Conservation (phyloP, 2,329 filamentous ascomycete genomes). For the Zopfia rhizophila region DNA sequence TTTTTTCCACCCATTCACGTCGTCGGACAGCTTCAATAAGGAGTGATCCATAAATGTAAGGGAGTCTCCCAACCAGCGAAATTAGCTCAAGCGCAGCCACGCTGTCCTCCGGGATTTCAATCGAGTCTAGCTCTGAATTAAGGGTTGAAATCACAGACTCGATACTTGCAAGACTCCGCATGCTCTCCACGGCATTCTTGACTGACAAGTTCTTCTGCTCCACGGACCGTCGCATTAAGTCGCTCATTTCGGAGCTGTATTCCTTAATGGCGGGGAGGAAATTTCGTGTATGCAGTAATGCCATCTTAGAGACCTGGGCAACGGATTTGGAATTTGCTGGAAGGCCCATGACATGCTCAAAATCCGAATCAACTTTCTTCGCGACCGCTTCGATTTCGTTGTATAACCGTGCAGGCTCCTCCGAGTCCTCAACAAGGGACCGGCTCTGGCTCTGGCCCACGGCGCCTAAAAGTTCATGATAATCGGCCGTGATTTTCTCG, state of each 20-base stretch:
- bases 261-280: conserved; percentile 70
- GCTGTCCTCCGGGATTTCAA: conserved; percentile 79
- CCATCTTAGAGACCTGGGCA: conserved; percentile 71
- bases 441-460: conserved; percentile 60
- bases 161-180: conserved; percentile 84
- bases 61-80: conserved; percentile 81
- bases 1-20: conserved; percentile 89
- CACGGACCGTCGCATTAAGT: conserved; percentile 61
- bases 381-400: conserved; percentile 87
- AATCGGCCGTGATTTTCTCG: conserved; percentile 53
- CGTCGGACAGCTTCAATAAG: conserved; percentile 86
- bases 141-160: conserved; percentile 79
- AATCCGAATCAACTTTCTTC: conserved; percentile 88
- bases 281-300: conserved; percentile 70
- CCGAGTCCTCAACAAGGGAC: conserved; percentile 66
- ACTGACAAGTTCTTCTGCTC: conserved; percentile 76
- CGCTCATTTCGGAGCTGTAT: conserved; percentile 66
- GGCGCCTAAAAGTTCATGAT: conserved; percentile 56
- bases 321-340: conserved; percentile 72
- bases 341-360: conserved; percentile 78
- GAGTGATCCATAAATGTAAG: conserved; percentile 89
- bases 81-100: conserved; percentile 84
- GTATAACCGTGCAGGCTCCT: conserved; percentile 75
- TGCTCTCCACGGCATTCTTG: conserved; percentile 73
- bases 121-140: conserved; percentile 74